Evolutionary conservation across 371 early-diverging fungal species (phyloP).

Genomic region (Mortierella sp.): DNA sequence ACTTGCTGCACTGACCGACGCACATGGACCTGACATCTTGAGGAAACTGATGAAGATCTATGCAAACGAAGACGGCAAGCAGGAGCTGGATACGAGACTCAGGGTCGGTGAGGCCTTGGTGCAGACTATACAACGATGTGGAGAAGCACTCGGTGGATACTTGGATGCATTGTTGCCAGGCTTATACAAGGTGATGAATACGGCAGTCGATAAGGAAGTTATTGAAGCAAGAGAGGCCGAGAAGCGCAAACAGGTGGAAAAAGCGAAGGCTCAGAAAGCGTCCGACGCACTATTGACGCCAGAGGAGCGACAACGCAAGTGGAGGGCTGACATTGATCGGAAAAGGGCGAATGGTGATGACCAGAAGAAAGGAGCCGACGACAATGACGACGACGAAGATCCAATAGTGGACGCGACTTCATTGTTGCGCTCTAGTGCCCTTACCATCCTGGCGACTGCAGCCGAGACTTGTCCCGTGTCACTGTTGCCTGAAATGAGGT

Average conservation of each 20-base stretch:
- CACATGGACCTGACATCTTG: slow-evolving; percentile 77
- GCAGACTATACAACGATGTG: slow-evolving; percentile 85
- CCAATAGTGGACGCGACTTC: slow-evolving; percentile 36
- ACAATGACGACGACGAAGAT: not conserved
- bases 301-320: slow-evolving; percentile 39
- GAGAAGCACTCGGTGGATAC: slow-evolving; percentile 82
- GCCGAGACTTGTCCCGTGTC: slow-evolving; percentile 81
- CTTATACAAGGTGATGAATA: slow-evolving; percentile 72
- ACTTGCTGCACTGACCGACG: slow-evolving; percentile 82
- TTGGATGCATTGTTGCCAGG: slow-evolving; percentile 71
- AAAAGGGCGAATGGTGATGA: not conserved
- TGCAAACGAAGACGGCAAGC: slow-evolving; percentile 53
- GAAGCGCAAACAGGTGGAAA: slow-evolving; percentile 11
- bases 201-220: slow-evolving; percentile 26
- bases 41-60: slow-evolving; percentile 74
- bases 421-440: slow-evolving; percentile 65
- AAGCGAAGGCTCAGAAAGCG: slow-evolving; percentile 12
- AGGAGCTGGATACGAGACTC: slow-evolving; percentile 77
- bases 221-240: slow-evolving; percentile 33
- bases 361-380: slow-evolving; percentile 15
- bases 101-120: slow-evolving; percentile 90
- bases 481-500: slow-evolving; percentile 69
- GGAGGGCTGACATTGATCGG: slow-evolving; percentile 20
- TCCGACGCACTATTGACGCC: slow-evolving; percentile 43
- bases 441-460: slow-evolving; percentile 78